Base-by-base conservation (phyloP, 768 basidiomycete genomes). In the Mycena vitilis region DNA sequence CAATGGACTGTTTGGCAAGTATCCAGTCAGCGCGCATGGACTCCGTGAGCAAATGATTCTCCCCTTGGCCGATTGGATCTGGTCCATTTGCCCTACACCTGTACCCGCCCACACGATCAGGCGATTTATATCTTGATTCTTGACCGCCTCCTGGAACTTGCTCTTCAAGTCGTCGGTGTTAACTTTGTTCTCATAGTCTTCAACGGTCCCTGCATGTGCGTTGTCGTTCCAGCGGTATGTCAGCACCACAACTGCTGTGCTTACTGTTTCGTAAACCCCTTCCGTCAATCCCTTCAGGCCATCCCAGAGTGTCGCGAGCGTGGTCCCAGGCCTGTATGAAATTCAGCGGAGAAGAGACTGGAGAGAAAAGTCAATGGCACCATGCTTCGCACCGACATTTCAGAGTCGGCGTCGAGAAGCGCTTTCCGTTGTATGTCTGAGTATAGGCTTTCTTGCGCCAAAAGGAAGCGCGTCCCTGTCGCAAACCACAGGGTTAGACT, bases 91-190 rank as follows among this genome's bases (percentile, higher is more conserved):
- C 15, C 85, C 88, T 34, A 92, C 86, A 18, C 90, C 87, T 47
- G 86, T 83, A 49, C 92, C 92, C 16, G 90, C 87, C 92, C 92
- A 94, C 15, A 88, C 84, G 4, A 91, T 77, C 66, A 88, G 83
- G 49, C 88, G 81, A 63, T 83, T 80, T 12, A 80, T 75, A 70
- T 93, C 87, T 48, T 78, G 81, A 25, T 77, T 77, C 69, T 78
- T 79, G 10, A 79, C 75, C 7, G 83, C 89, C 61, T 85, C 81
- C n/a, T 73, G 74, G 68, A 85, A 88, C 69, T 81, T 85, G 42
- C 75, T 74, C 70, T 80, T 81, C 38, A 89, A 75, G 36, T 75
- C 77, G 23, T 81, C 77, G 22, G 88, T 73, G 55, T 82, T 76
- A 16, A 83, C 78, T 1, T 88, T 88, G 11, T 74, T 78, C 23